These are phyloP conservation scores for Calamus simplicifolius DNA, from an alignment of 176 grass and related monocot genomes.

Conservation along the genomic window DNA sequence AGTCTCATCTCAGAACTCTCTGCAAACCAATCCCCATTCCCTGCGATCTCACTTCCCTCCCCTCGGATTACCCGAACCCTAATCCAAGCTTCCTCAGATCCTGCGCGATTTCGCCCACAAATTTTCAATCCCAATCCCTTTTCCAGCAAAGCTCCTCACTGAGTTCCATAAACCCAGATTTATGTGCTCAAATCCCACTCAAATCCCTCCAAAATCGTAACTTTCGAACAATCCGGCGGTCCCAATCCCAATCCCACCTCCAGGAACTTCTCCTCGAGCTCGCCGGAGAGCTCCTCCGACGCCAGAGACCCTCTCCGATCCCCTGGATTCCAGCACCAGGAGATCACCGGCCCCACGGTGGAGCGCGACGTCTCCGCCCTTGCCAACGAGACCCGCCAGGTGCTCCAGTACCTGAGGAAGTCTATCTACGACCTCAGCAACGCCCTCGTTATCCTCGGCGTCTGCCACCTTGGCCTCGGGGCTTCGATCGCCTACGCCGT, in stretches of 20 bases:
- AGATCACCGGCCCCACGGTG: slow-evolving; percentile 91
- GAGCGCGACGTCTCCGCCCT: slow-evolving; percentile 73
- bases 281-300: background rate
- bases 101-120: slow-evolving; percentile 14
- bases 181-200: background rate
- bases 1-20: no score
- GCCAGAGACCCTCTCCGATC: background rate
- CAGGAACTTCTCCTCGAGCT: slow-evolving; percentile 13
- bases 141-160: background rate
- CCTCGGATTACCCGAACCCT: background rate
- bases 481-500: slow-evolving; percentile 50
- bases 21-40: slow-evolving; percentile 1
- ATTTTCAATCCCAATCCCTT: slow-evolving; percentile 19
- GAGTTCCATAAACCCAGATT: background rate
- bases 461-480: slow-evolving; percentile 52
- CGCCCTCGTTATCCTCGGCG: slow-evolving; percentile 51
- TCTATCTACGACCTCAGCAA: slow-evolving; percentile 55
- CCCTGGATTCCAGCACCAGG: slow-evolving; percentile 56
- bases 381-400: slow-evolving; percentile 66
- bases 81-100: slow-evolving; percentile 6
- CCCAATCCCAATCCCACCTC: background rate
- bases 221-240: no score
- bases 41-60: slow-evolving; percentile 1
- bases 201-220: no score
- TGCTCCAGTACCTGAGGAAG: slow-evolving; percentile 51